Conservation (phyloP, 108 stramenopile species). For the Bacterosira constricta region DNA sequence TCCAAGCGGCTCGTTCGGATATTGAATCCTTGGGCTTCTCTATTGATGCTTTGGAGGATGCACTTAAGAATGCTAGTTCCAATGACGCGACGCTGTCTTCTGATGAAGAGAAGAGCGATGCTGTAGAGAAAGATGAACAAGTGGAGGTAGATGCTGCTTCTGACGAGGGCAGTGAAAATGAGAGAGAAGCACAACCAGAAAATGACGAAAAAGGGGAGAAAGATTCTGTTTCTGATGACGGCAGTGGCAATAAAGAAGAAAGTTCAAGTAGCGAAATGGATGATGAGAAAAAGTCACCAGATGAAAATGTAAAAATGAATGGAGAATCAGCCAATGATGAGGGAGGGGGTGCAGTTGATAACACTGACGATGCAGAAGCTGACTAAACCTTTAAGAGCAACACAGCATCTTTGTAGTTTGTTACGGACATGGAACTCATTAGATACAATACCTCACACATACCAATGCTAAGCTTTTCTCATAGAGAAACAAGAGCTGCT, state of each 20-base stretch:
- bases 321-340: too few relatives aligned
- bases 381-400: too few relatives aligned
- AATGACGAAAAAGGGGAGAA: background rate
- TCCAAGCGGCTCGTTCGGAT: slow-evolving; percentile 6
- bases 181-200: background rate
- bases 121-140: background rate
- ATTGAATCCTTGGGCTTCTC: slow-evolving; percentile 35
- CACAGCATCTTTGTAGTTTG: too few relatives aligned
- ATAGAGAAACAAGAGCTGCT: too few relatives aligned
- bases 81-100: background rate
- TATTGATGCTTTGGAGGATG: slow-evolving; percentile 18
- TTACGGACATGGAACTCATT: too few relatives aligned
- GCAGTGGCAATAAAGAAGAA: background rate
- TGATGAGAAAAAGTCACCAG: background rate
- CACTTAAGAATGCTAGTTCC: background rate
- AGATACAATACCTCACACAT: too few relatives aligned
- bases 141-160: background rate
- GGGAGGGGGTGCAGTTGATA: too few relatives aligned
- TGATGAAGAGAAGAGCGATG: slow-evolving; percentile 2
- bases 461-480: too few relatives aligned
- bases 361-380: too few relatives aligned
- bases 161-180: background rate
- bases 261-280: background rate
- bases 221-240: background rate
- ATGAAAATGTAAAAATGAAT: background rate